Conservation (phyloP, 2,329 filamentous ascomycete genomes). For the Aspergillus sp. region DNA sequence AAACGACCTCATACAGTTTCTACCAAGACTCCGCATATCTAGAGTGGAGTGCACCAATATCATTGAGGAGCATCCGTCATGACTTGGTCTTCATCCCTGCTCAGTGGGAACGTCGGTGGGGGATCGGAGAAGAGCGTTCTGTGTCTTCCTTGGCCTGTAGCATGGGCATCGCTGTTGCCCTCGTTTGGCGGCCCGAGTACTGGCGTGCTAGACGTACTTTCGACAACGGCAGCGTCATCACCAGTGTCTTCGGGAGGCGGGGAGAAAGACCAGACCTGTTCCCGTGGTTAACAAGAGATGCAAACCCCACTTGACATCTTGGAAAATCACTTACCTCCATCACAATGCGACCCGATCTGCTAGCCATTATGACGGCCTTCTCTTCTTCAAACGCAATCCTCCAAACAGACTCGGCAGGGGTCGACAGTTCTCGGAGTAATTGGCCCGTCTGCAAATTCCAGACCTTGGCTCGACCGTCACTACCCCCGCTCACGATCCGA, state of each 20-base stretch:
- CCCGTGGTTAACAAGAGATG: slow-evolving; percentile 7
- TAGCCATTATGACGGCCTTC: slow-evolving; percentile 92
- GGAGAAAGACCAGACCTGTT: slow-evolving; percentile 83
- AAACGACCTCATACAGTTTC: too few species aligned
- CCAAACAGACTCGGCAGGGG: slow-evolving; percentile 92
- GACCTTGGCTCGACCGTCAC: slow-evolving; percentile 95
- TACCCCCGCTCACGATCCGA: slow-evolving; percentile 88
- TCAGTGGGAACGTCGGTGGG: slow-evolving; percentile 16
- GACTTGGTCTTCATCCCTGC: slow-evolving; percentile 21
- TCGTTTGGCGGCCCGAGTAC: slow-evolving; percentile 14
- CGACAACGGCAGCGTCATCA: slow-evolving; percentile 17
- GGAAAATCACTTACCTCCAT: slow-evolving; percentile 72
- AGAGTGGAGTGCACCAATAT: slow-evolving; percentile 1
- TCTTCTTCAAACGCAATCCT: slow-evolving; percentile 96
- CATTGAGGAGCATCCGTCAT: slow-evolving; percentile 25
- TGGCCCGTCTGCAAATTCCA: slow-evolving; percentile 93
- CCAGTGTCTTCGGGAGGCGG: slow-evolving; percentile 48
- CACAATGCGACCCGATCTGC: slow-evolving; percentile 72
- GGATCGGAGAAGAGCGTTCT: slow-evolving; percentile 24
- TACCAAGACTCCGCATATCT: slow-evolving; percentile 1
- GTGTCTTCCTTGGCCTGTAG: slow-evolving; percentile 7
- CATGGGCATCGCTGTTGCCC: slow-evolving; percentile 8
- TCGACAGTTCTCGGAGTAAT: slow-evolving; percentile 80
- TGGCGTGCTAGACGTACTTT: slow-evolving; percentile 26
- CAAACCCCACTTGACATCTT: neutral